Percentiles rank a stretch among this genome's conserved stretches.
Conservation (phyloP, 192 early-diverging fungal genomes). For the Coemansia sp. region DNA sequence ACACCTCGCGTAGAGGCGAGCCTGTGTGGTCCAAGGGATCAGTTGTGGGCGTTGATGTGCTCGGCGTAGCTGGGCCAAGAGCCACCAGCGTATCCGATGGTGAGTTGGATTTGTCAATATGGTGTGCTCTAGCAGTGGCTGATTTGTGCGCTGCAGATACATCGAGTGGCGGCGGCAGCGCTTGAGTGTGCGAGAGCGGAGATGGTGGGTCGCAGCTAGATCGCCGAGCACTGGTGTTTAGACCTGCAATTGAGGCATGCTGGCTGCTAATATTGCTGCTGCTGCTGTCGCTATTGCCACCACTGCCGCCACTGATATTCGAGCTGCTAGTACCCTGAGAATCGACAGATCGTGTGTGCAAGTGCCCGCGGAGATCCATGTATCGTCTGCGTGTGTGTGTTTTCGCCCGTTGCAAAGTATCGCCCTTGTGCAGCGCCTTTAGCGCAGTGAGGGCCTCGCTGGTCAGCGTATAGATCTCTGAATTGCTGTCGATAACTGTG, state of each 20-base stretch:
- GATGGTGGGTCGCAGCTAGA: neutral
- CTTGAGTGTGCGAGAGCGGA: neutral
- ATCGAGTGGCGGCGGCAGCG: constrained; percentile 36
- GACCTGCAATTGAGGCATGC: neutral
- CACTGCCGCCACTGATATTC: neutral
- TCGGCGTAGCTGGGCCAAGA: constrained; percentile 14
- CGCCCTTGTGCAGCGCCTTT: constrained; percentile 32
- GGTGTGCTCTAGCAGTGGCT: neutral
- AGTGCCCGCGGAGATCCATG: constrained; percentile 40
- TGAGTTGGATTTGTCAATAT: constrained; percentile 12
- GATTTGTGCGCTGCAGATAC: constrained; percentile 14
- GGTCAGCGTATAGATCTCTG: constrained; percentile 54
- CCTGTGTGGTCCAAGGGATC: neutral
- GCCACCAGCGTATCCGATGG: constrained; percentile 42
- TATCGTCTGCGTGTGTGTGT: constrained; percentile 48
- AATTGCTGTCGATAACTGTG: constrained; percentile 49
- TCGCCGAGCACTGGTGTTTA: neutral
- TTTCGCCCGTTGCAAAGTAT: constrained; percentile 37
- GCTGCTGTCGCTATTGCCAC: neutral
- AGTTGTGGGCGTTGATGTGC: neutral
- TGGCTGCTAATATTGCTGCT: constrained; percentile 13
- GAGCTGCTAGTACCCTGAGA: constrained; percentile 12
- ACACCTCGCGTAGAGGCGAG: constrained; percentile 27
- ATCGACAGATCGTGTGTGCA: constrained; percentile 25
- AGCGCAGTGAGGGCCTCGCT: constrained; percentile 29